Conservation (phyloP, 2,329 filamentous ascomycete species). For the Verticillium nonalfalfae region DNA sequence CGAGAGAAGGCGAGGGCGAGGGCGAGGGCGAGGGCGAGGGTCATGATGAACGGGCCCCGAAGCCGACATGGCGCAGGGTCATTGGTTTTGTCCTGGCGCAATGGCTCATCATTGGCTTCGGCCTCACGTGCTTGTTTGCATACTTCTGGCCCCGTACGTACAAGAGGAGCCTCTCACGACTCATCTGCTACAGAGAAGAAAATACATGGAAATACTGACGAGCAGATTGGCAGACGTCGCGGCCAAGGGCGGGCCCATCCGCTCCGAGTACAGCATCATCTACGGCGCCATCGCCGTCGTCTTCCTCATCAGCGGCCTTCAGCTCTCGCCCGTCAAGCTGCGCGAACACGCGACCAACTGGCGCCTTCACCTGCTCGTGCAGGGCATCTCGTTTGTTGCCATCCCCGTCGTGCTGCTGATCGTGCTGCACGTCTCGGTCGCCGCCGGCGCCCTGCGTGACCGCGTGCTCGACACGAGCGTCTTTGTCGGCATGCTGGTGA, state of each 20-base stretch:
- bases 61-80: slow-evolving; percentile 1
- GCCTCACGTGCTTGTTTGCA: slow-evolving; percentile 40
- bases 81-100: slow-evolving; percentile 41
- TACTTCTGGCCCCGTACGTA: slow-evolving; percentile 35
- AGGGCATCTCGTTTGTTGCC: slow-evolving; percentile 60
- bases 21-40: too few species aligned
- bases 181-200: background rate
- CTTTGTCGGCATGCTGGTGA: slow-evolving; percentile 60
- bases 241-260: slow-evolving; percentile 39
- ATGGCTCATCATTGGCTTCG: slow-evolving; percentile 61
- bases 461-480: slow-evolving; percentile 57
- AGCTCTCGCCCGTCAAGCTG: slow-evolving; percentile 57
- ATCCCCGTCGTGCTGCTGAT: slow-evolving; percentile 57
- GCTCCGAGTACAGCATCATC: slow-evolving; percentile 53
- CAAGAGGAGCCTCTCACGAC: too few species aligned
- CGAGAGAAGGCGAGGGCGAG: too few species aligned
- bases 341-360: slow-evolving; percentile 57
- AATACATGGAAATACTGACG: background rate
- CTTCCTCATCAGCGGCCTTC: slow-evolving; percentile 66
- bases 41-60: background rate
- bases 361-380: slow-evolving; percentile 62
- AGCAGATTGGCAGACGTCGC: slow-evolving; percentile 32
- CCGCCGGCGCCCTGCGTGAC: slow-evolving; percentile 39
- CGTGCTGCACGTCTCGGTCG: slow-evolving; percentile 39
- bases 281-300: slow-evolving; percentile 65